These are phyloP conservation scores for Fragaria vesca DNA, from an alignment of 306 rosid genomes.

Conservation along the genomic window DNA sequence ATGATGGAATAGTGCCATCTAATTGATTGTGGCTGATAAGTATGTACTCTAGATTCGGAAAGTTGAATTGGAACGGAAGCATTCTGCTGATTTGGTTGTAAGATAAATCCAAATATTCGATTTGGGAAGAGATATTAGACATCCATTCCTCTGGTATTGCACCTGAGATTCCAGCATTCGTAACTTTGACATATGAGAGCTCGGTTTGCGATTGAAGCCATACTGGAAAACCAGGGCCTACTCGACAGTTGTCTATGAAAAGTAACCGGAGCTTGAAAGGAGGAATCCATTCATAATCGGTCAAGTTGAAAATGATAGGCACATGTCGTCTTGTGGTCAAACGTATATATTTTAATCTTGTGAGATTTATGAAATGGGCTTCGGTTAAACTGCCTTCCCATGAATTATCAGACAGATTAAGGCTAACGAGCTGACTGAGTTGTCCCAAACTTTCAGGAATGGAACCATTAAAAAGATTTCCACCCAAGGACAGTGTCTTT, in stretches of 20 bases:
- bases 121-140: background rate
- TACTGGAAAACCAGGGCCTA: background rate
- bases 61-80: background rate
- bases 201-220: background rate
- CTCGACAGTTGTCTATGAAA: background rate
- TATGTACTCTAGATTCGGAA: too few relatives aligned
- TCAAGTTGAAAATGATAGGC: background rate
- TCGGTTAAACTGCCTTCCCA: constrained; percentile 15
- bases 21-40: background rate
- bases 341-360: fast-evolving
- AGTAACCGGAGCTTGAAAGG: background rate
- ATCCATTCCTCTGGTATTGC: background rate
- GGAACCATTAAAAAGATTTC: constrained; percentile 12
- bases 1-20: background rate
- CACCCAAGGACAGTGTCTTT: background rate
- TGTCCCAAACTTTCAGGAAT: constrained; percentile 27
- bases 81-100: background rate
- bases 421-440: background rate
- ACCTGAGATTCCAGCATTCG: too few relatives aligned
- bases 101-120: background rate
- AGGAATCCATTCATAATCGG: background rate
- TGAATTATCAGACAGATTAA: background rate
- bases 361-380: constrained; percentile 22
- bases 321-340: fast-evolving
- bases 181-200: too few relatives aligned